Evolutionary conservation across 495 filamentous ascomycete species (phyloP).

Genomic region (Trichoderma asperelloides): DNA sequence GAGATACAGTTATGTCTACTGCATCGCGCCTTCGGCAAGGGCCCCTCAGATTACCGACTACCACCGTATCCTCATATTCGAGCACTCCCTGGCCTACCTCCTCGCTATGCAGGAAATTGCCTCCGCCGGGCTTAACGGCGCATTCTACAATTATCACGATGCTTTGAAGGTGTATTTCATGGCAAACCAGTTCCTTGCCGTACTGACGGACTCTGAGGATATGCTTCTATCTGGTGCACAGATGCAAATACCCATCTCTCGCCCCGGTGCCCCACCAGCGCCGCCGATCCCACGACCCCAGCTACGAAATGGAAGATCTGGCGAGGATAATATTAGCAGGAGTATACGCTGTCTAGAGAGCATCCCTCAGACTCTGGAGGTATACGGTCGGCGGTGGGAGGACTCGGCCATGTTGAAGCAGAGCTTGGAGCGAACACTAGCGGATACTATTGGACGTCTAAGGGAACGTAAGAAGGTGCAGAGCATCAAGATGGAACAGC

Average conservation of each 20-base stretch:
- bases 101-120: constrained; percentile 48
- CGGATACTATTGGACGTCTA: constrained; percentile 25
- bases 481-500: constrained; percentile 11
- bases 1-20: constrained; percentile 76
- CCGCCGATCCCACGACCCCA: constrained; percentile 24
- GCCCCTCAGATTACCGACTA: constrained; percentile 56
- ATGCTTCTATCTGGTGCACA: constrained; percentile 30
- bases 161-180: constrained; percentile 63
- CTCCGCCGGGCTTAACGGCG: constrained; percentile 35
- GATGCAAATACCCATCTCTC: constrained; percentile 22
- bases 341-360: constrained; percentile 36
- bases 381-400: constrained; percentile 44
- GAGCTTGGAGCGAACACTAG: constrained; percentile 35
- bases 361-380: constrained; percentile 33
- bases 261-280: constrained; percentile 25
- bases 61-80: constrained; percentile 68
- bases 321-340: constrained; percentile 34
- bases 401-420: constrained; percentile 31
- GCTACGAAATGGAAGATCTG: constrained; percentile 16
- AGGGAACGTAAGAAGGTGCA: constrained; percentile 19
- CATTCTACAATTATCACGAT: constrained; percentile 67
- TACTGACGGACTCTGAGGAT: constrained; percentile 49
- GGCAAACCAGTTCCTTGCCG: constrained; percentile 58
- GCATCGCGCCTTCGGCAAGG: constrained; percentile 64
- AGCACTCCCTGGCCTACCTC: constrained; percentile 67